Percentiles rank a stretch among this genome's conserved stretches.
Evolutionary conservation across 192 early-diverging fungal genomes (phyloP).

Genomic region (Coemansia nantahalensis): DNA sequence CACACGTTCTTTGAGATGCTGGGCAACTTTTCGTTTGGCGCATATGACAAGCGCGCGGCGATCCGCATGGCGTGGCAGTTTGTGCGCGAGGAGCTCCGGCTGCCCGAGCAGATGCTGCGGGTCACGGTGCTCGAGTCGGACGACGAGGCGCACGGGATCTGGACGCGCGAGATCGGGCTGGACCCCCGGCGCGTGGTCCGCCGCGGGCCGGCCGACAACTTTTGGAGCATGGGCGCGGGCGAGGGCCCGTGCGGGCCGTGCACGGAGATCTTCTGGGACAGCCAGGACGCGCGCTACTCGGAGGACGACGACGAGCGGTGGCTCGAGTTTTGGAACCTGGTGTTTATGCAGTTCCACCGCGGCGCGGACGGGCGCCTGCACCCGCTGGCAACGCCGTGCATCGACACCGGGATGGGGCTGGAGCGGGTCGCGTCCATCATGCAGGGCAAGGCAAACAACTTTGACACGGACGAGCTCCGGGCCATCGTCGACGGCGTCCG

Average conservation of each 20-base stretch:
- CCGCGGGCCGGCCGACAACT: slow-evolving; percentile 89
- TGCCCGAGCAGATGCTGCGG: slow-evolving; percentile 83
- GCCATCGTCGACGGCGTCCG: slow-evolving; percentile 76
- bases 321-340: slow-evolving; percentile 98
- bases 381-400: slow-evolving; percentile 85
- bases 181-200: slow-evolving; percentile 76
- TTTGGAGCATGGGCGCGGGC: slow-evolving; percentile 96
- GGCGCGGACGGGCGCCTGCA: slow-evolving; percentile 77
- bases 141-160: slow-evolving; percentile 73
- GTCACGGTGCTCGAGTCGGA: slow-evolving; percentile 90
- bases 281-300: slow-evolving; percentile 83
- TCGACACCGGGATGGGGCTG: slow-evolving; percentile 98
- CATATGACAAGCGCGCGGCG: slow-evolving; percentile 93
- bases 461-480: slow-evolving; percentile 92
- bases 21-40: slow-evolving; percentile 99
- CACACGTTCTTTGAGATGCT: slow-evolving; percentile 99
- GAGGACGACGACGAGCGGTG: slow-evolving; percentile 88
- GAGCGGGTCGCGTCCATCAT: slow-evolving; percentile 93
- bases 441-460: slow-evolving; percentile 92
- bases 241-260: slow-evolving; percentile 98
- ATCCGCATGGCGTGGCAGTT: slow-evolving; percentile 90
- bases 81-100: slow-evolving; percentile 74
- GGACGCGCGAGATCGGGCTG: slow-evolving; percentile 81
- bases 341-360: slow-evolving; percentile 99
- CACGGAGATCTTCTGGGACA: slow-evolving; percentile 96